These are phyloP conservation scores for Suillus occidentalis DNA, from an alignment of 768 basidiomycete species.

Conservation along the genomic window DNA sequence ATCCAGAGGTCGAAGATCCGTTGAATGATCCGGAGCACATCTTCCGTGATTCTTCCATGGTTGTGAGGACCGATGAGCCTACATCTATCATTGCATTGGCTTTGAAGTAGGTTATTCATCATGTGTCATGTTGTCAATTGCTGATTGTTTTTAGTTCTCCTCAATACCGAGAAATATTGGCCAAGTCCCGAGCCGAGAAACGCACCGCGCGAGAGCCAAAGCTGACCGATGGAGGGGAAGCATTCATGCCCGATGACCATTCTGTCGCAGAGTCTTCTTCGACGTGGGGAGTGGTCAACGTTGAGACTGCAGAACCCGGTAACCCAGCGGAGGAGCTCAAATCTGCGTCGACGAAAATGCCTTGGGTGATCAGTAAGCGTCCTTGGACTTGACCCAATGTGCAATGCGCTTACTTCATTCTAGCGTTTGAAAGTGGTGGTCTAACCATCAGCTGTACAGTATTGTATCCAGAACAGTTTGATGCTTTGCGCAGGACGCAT, in stretches of 20 bases:
- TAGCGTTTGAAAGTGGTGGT: conserved; percentile 89
- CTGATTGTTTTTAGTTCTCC: conserved; percentile 55
- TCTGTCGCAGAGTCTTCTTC: conserved; percentile 82
- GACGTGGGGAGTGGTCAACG: conserved; percentile 90
- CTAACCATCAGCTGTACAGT: conserved; percentile 92
- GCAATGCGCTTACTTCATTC: background rate
- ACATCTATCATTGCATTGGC: conserved; percentile 97
- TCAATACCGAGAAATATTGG: conserved; percentile 78
- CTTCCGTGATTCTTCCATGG: conserved; percentile 91
- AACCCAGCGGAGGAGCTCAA: conserved; percentile 78
- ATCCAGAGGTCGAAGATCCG: conserved; percentile 62
- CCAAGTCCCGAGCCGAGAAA: conserved; percentile 76
- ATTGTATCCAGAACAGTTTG: conserved; percentile 96
- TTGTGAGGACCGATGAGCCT: conserved; percentile 94
- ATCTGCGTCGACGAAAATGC: conserved; percentile 74
- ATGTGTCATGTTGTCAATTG: background rate
- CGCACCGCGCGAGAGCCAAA: conserved; percentile 58
- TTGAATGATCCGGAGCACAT: conserved; percentile 87
- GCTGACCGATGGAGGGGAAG: conserved; percentile 69
- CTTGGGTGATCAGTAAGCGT: conserved; percentile 77
- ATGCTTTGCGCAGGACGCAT: conserved; percentile 87
- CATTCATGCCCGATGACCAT: conserved; percentile 90
- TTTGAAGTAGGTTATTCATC: conserved; percentile 61
- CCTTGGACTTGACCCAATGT: conserved; percentile 1
- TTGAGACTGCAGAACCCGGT: conserved; percentile 62